Conservation (phyloP, 352 stramenopile genomes). For the Globisporangium apiculatum region DNA sequence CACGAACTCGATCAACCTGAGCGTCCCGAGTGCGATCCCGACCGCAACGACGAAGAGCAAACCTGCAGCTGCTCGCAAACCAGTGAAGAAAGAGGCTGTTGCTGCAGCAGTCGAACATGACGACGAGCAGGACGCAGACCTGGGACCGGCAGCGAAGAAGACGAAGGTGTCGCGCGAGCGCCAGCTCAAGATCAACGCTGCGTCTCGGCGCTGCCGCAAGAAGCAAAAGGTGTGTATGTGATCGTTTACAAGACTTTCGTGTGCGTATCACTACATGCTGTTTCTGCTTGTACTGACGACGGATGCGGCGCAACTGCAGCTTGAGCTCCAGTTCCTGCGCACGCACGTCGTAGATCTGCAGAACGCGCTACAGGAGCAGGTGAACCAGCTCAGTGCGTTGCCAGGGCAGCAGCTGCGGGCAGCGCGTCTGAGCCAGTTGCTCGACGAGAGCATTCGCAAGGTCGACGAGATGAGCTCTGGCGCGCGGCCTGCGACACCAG, state of each 20-base stretch:
- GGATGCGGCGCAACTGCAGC: slow-evolving; percentile 1
- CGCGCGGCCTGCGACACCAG: slow-evolving; percentile 18
- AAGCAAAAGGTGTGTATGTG: slow-evolving; percentile 56
- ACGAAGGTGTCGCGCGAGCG: slow-evolving; percentile 80
- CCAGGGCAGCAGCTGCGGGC: slow-evolving; percentile 37
- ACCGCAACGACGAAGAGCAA: not conserved
- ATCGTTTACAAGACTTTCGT: not conserved
- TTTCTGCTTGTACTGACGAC: no score
- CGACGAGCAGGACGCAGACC: slow-evolving; percentile 12
- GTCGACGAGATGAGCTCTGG: slow-evolving; percentile 80
- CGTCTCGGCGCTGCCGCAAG: slow-evolving; percentile 72
- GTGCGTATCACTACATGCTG: no score
- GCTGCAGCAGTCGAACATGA: slow-evolving; percentile 3
- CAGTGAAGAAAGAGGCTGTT: slow-evolving; percentile 19
- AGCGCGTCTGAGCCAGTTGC: slow-evolving; percentile 42
- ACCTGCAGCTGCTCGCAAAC: slow-evolving; percentile 1
- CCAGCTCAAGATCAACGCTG: slow-evolving; percentile 85
- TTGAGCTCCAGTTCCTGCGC: slow-evolving; percentile 82
- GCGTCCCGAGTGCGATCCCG: not conserved
- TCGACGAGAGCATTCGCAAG: slow-evolving; percentile 63
- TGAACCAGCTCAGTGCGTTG: slow-evolving; percentile 32
- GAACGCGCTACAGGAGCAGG: slow-evolving; percentile 58
- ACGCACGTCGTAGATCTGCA: slow-evolving; percentile 79
- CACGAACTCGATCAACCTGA: slow-evolving; percentile 33
- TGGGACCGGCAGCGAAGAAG: slow-evolving; percentile 44